Base-by-base conservation (phyloP, 2,329 filamentous ascomycete species). In the Cytospora mali region DNA sequence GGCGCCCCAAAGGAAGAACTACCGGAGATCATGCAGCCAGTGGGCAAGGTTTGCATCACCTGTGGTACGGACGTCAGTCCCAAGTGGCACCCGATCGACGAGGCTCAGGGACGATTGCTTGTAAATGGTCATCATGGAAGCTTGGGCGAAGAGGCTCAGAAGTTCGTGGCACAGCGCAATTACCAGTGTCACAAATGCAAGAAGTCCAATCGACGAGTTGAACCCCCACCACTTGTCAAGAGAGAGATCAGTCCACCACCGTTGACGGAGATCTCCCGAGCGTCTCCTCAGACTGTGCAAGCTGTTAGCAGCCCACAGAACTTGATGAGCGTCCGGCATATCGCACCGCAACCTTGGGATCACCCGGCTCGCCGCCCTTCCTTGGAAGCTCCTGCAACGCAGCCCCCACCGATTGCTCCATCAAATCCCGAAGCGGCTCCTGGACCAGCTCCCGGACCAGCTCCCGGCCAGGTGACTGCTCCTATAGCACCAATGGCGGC, bases 181-280 rank as follows among this genome's bases (percentile, higher is more conserved):
- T 89, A 86, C 67, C 88, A 92, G 74, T 93, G 90, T 69, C 90
- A 93, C 75, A 90, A 91, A 73, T 93, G 90, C 71, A 82, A 80
- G 67, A 88, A 85, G 71, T 73, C 75, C 31, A 82, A 82, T 62
- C 80, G 79, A 28, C 77, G 58, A 13, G 50, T 60, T 42, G 58
- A 80, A 58, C 77, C 81, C 4, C 67, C 71, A 75, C 62, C 69
- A 64, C 31, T 68, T 68, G 9, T 65, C 70, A 21, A 70, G 50
- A 53, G 69, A 35, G 68, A 72, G 64, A 69, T 74, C 25, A 66
- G 68, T 2, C 71, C 74, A 21, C 66, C 71, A 33, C 68, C 70
- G 13, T 35, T 55, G n/a, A 65, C 65, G 25, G 70, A 73, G 57
- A 66, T 67, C 33, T 58, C 68, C 55, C 66, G 66, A 48, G 68